A percentile compares a stretch with the other conserved stretches of the same genome.
Conservation (phyloP, 345 rosid genomes). For the Populus deltoides region DNA sequence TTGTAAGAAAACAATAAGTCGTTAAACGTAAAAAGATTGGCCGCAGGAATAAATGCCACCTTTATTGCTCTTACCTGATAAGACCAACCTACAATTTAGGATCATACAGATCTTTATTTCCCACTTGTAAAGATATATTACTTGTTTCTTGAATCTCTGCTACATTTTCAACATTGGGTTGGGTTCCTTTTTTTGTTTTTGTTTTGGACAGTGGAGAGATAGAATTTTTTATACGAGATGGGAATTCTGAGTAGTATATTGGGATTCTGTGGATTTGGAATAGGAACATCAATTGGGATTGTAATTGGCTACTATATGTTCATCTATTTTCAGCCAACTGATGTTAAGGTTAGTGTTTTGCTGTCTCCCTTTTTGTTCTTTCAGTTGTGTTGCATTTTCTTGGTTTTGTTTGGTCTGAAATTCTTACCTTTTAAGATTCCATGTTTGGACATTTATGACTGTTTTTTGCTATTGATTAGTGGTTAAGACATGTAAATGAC, state of each 20-base stretch:
- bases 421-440: neutral
- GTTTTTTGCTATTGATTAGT: neutral
- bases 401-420: neutral
- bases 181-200: neutral
- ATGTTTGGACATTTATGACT: neutral
- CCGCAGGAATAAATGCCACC: conserved; percentile 26
- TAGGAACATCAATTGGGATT: conserved; percentile 73
- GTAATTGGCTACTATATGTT: conserved; percentile 74
- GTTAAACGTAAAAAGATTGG: conserved; percentile 30
- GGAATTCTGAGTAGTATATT: conserved; percentile 61
- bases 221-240: conserved; percentile 32
- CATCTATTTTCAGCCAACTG: conserved; percentile 60
- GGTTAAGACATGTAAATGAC: neutral
- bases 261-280: conserved; percentile 67
- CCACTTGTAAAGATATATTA: neutral
- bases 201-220: neutral
- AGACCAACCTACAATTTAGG: conserved; percentile 2
- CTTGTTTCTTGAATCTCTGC: neutral
- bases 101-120: neutral
- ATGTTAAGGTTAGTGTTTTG: conserved; percentile 54
- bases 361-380: neutral
- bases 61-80: conserved; percentile 24
- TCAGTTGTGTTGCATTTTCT: neutral
- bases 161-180: neutral
- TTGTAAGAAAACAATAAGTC: conserved; percentile 23